Evolutionary conservation across 257 asterid genomes (phyloP), one percentile per base, ranked within the genome.

Genomic region (Rauvolfia tetraphylla): DNA sequence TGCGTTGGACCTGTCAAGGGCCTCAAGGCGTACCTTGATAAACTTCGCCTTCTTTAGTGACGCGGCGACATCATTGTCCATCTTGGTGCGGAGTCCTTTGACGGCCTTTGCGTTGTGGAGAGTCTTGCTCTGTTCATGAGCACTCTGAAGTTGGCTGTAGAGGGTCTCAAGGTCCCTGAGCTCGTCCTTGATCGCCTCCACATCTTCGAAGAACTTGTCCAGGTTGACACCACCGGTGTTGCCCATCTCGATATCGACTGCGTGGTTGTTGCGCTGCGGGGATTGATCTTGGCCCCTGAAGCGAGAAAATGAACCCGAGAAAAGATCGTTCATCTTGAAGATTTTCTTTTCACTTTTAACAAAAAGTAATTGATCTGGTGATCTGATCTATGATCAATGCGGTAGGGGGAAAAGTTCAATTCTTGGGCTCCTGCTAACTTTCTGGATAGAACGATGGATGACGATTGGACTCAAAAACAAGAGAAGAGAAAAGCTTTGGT

Each of bases 141-240:
- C 48, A 66, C 80, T 25, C 31, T 85, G 89, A 73, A 93, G 96
- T 48, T 85, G 87, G 17, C 71, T 36, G 82, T 82, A 84, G 41
- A 91, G 85, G 36, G 89, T 77, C 36, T 93, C 96, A 2, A 93
- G 86, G 29, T 83, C 90, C 68, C 76, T 75, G 39, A 91, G 87
- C 83, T 88, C 92, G n/a, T 91, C 93, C 75, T 91, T 89, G 61
- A 91, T 78, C 7, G 88, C 85, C 34, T 88, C 95, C 1, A 93
- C 97, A 4, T 89, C 93, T 51, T 82, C 87, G 78, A 92, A 92
- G 79, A 91, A 93, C 29, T 87, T 84, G 79, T 88, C 91, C 8
- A 91, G 91, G 65, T 91, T 88, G 36, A 81, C 91, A 0, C 76
- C 76, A 29, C 73, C 77, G 27, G 81, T 56, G 36, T 1, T 56